phyloP scores from a whole-genome alignment of 2,329 filamentous ascomycete species.

The Cercospora sojina region DNA sequence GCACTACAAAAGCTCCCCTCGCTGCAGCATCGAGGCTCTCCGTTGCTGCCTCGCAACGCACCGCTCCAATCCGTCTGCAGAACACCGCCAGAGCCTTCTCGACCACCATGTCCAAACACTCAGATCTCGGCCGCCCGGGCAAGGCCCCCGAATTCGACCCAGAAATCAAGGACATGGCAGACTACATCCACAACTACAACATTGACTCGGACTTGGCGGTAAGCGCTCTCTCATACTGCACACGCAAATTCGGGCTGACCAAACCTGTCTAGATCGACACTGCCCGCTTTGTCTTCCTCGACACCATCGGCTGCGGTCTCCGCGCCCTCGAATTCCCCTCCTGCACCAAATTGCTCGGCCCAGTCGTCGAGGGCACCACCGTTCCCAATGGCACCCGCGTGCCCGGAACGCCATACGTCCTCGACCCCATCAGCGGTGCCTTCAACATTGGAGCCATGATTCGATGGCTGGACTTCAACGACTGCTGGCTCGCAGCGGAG shows the following conservation, averaged over 20 bases:
- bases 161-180: conserved; percentile 92
- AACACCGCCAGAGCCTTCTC: conserved; percentile 32
- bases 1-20: conserved; percentile 33
- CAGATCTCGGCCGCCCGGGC: conserved; percentile 35
- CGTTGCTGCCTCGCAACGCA: background rate
- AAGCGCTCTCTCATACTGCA: conserved; percentile 41
- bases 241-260: conserved; percentile 20
- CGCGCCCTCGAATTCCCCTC: conserved; percentile 94
- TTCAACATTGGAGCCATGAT: conserved; percentile 99
- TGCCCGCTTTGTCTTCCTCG: conserved; percentile 92
- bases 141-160: conserved; percentile 64
- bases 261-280: conserved; percentile 71
- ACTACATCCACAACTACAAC: conserved; percentile 88
- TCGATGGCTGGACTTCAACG: conserved; percentile 99
- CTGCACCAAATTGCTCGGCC: conserved; percentile 91
- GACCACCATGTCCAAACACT: conserved; percentile 35
- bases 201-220: conserved; percentile 92
- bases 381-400: conserved; percentile 92
- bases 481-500: conserved; percentile 98
- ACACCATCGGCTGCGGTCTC: conserved; percentile 94
- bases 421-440: conserved; percentile 91
- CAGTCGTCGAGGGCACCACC: conserved; percentile 82
- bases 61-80: conserved; percentile 18
- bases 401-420: conserved; percentile 86
- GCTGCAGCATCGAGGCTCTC: conserved; percentile 15